Percentiles rank a stretch among this genome's conserved stretches.
Evolutionary conservation across 441 rosid species (phyloP).

Genomic region (Omphalea diandra): DNA sequence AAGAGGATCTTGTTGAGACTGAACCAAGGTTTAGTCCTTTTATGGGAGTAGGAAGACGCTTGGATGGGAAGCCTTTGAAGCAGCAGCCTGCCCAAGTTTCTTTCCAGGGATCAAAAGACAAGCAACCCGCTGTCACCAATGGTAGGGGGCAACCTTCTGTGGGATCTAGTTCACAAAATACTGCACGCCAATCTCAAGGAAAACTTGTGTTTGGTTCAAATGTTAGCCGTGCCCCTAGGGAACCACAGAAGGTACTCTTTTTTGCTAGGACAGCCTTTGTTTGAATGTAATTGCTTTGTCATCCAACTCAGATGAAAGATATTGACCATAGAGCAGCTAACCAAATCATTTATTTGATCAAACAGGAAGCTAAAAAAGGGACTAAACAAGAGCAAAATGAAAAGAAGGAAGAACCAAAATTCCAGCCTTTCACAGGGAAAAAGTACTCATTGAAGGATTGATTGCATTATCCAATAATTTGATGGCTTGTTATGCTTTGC

Average conservation of each 20-base stretch:
- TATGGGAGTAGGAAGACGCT: conserved; percentile 74
- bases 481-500: not conserved
- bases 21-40: conserved; percentile 83
- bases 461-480: conserved; percentile 18
- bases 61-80: conserved; percentile 75
- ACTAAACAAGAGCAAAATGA: conserved; percentile 47
- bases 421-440: conserved; percentile 83
- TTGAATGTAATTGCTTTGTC: not conserved
- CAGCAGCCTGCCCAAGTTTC: conserved; percentile 48
- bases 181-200: conserved; percentile 67
- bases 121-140: conserved; percentile 42
- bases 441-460: conserved; percentile 90
- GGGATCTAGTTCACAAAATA: conserved; percentile 47
- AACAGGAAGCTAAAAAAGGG: conserved; percentile 61
- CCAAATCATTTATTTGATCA: conserved; percentile 9
- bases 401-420: conserved; percentile 76
- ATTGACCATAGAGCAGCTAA: not conserved
- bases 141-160: conserved; percentile 37
- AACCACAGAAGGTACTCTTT: conserved; percentile 40
- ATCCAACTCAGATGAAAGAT: not conserved
- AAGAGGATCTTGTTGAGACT: conserved; percentile 50
- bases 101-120: conserved; percentile 42
- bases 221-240: conserved; percentile 39
- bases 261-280: not conserved
- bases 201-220: conserved; percentile 89